Evolutionary conservation across 352 stramenopile genomes (phyloP), one percentile per base, ranked within the genome.

Genomic region (Pythium rishiriense): DNA sequence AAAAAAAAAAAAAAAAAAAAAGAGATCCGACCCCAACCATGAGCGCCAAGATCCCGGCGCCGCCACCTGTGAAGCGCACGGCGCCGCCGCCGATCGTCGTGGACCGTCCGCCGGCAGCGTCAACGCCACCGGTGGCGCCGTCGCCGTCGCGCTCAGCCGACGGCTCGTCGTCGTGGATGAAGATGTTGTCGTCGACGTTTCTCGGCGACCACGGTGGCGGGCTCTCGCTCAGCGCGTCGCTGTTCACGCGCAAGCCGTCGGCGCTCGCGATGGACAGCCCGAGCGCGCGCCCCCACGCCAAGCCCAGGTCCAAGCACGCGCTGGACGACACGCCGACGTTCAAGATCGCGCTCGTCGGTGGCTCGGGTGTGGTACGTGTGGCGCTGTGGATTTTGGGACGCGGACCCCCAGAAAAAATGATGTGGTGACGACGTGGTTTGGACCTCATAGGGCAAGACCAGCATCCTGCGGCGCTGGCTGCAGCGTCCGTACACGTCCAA

Each of bases 281-380:
- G 52, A 57, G 59, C 37, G 57, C 33, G 41, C 1, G 47, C 70
- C 21, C 64, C 56, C 64, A 64, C 62, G 55, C 63, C 68, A 54
- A 64, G 66, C 50, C 39, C 59, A 19, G 50, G 58, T 62, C 50
- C 28, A 70, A 78, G 41, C 72, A 81, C 43, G 67, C 54, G 1
- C 48, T 85, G 10, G 76, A 86, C 59, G 55, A 72, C 29, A 86
- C 68, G 48, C 76, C 76, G 22, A 81, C 88, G 48, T 75, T 93
- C 65, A 95, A 93, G 75, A 89, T 95, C 51, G 86, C 82, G 22
- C 78, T 95, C 14, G 86, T 95, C 4, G 86, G 86, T 28, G 86
- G 84, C 14, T 66, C 85, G 3, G 84, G 79, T 48, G 86, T 95
- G 72, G 85, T 91, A 56, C 55, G 64, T n/a, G n/a, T n/a, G n/a